Conservation (phyloP, 1,284 basidiomycete species). For the Tilletia setariae region DNA sequence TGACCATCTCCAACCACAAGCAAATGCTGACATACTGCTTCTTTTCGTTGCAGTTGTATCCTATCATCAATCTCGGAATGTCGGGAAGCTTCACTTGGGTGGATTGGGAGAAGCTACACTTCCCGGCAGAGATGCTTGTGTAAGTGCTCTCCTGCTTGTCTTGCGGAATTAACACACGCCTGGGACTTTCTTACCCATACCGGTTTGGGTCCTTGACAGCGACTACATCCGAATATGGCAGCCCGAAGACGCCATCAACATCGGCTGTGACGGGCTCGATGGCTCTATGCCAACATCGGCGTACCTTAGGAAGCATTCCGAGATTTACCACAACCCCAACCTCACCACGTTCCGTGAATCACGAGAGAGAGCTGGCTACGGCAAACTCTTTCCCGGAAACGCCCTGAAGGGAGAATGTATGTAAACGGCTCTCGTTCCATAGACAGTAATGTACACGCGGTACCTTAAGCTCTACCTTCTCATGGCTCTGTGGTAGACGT, state of each 20-base stretch:
- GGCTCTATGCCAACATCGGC: conserved; percentile 59
- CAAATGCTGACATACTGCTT: background rate
- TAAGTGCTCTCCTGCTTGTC: background rate
- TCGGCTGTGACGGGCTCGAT: conserved; percentile 49
- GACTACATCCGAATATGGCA: conserved; percentile 23
- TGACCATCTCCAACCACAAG: background rate
- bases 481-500: no score
- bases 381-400: background rate
- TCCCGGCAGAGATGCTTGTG: conserved; percentile 27
- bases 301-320: conserved; percentile 58
- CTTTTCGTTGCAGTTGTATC: conserved; percentile 27
- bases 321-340: conserved; percentile 43
- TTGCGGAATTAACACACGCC: no score
- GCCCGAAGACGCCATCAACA: conserved; percentile 23
- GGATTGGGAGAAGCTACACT: conserved; percentile 23
- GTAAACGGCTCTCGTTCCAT: background rate
- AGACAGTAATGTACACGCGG: no score
- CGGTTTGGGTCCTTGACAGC: background rate
- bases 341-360: conserved; percentile 28
- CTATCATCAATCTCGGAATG: conserved; percentile 46
- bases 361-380: background rate
- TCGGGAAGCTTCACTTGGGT: conserved; percentile 20
- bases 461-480: no score
- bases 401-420: background rate
- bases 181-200: background rate